Evolutionary conservation across 495 filamentous ascomycete species (phyloP), one percentile per base, ranked within the genome.

Genomic region (Hypoxylon fragiforme): DNA sequence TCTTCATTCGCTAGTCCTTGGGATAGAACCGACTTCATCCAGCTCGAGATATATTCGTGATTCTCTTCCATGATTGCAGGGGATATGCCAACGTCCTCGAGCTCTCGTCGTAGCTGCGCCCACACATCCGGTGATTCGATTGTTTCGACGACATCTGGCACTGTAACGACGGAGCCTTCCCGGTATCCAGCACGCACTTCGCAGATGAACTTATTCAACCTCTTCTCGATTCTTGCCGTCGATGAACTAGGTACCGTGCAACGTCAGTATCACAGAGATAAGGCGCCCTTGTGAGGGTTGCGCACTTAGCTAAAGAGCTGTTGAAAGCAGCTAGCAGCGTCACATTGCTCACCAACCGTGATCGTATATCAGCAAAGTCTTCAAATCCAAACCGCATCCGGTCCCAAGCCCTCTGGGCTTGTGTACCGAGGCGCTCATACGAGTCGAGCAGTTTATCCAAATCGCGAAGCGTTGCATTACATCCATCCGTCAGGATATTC

Each of bases 1-100:
- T 59, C 21, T 46, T 70, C 67, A 20, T 67, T 57, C 11, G 63
- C 59, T 3, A 53, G 57, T n/a, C 66, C 70, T 15, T 44, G 53
- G 15, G 42, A 22, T 11, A 69, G 49, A 8, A 63, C 57, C 1
- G 47, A 46, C 12, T 54, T 54, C 24, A 73, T 50, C 63, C 65
- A 70, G 11, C 40, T 37, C 3, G 63, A 54, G 22, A 75, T 71
- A 35, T 67, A 71, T 0, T 56, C 49, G 24, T 60, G 57, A 16
- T 73, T 61, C 6, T 70, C 67, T 6, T 72, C 62, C 34, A 71
- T 58, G 35, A 65, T 57, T 6, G 58, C 38, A 28, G 56, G 42
- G 16, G 58, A 65, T 15, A 74, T 74, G 26, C 68, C 67, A 34
- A 76, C 52, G 16, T 72, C 64, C 49, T 71, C 65, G 11, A 76